Evolutionary conservation across 306 rosid genomes (phyloP).

Genomic region (Glycyrrhiza uralensis): DNA sequence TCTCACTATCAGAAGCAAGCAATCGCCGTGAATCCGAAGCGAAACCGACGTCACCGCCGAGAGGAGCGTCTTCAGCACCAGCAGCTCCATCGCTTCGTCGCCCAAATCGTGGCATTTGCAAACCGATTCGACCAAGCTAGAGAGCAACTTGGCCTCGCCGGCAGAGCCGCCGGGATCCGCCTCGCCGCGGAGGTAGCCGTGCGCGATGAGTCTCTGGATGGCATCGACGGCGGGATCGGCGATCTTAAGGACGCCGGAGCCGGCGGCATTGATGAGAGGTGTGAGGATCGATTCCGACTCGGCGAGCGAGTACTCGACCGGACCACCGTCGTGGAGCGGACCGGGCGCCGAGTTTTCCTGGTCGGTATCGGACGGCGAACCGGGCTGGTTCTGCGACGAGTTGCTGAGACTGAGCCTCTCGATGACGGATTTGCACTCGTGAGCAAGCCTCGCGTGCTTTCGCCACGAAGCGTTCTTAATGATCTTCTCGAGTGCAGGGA

Average conservation of each 20-base stretch:
- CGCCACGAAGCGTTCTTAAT: slow-evolving; percentile 94
- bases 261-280: slow-evolving; percentile 84
- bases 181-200: slow-evolving; percentile 91
- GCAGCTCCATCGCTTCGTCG: slow-evolving; percentile 81
- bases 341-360: slow-evolving; percentile 58
- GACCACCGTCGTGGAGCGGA: slow-evolving; percentile 89
- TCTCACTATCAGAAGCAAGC: slow-evolving; percentile 81
- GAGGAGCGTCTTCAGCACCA: slow-evolving; percentile 72
- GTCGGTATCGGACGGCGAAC: slow-evolving; percentile 44
- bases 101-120: slow-evolving; percentile 89
- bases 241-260: slow-evolving; percentile 72
- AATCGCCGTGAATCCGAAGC: slow-evolving; percentile 91
- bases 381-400: slow-evolving; percentile 28
- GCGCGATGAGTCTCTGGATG: slow-evolving; percentile 84
- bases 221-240: slow-evolving; percentile 98
- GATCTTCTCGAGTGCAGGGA: slow-evolving; percentile 90
- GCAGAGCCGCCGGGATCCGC: slow-evolving; percentile 61
- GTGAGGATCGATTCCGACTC: slow-evolving; percentile 78
- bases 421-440: slow-evolving; percentile 85
- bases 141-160: slow-evolving; percentile 66
- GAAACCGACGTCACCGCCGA: slow-evolving; percentile 95
- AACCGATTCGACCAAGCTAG: slow-evolving; percentile 80
- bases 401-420: slow-evolving; percentile 48
- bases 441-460: slow-evolving; percentile 85
- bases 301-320: slow-evolving; percentile 62